A percentile compares a stretch with the other conserved stretches of the same genome.
Conservation (phyloP, 805 yeast genomes). For the Hanseniaspora occidentalis region DNA sequence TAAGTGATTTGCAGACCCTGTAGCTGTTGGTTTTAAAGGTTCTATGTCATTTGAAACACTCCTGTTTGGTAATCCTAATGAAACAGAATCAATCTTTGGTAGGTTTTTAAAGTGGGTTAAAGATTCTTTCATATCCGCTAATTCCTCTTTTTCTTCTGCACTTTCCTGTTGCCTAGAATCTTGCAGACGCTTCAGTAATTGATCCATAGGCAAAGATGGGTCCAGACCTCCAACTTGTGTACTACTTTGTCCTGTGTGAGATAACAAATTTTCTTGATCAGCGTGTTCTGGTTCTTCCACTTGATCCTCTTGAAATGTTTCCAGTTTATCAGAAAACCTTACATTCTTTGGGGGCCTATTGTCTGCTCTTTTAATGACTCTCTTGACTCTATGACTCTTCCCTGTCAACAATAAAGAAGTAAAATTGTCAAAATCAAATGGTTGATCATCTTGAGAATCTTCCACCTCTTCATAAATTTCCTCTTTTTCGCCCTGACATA, state of each 20-base stretch:
- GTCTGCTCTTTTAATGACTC: conserved; percentile 21
- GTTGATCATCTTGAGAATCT: conserved; percentile 18
- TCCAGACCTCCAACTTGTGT: conserved; percentile 38
- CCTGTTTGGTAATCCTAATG: conserved; percentile 28
- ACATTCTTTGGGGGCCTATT: conserved; percentile 45
- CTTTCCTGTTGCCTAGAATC: conserved; percentile 23
- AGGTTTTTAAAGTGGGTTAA: conserved; percentile 66
- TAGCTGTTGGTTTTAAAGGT: conserved; percentile 23
- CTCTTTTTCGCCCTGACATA: conserved; percentile 43
- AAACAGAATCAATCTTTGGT: conserved; percentile 60
- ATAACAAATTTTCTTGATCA: conserved; percentile 5
- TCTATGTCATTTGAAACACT: conserved; percentile 9
- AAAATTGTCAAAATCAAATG: conserved; percentile 73
- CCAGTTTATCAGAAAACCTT: conserved; percentile 58
- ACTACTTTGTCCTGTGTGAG: conserved; percentile 7
- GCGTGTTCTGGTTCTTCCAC: conserved; percentile 14
- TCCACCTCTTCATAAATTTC: conserved; percentile 33
- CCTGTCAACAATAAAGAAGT: conserved; percentile 79
- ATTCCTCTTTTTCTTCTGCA: conserved; percentile 57
- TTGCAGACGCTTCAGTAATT: conserved; percentile 36
- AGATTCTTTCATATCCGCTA: conserved; percentile 64
- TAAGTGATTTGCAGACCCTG: conserved; percentile 23
- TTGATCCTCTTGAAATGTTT: conserved; percentile 27
- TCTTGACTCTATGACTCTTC: conserved; percentile 31
- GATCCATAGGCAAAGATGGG: conserved; percentile 66